Conservation (phyloP, 2,329 filamentous ascomycete species). For the Aspergillus sp. region DNA sequence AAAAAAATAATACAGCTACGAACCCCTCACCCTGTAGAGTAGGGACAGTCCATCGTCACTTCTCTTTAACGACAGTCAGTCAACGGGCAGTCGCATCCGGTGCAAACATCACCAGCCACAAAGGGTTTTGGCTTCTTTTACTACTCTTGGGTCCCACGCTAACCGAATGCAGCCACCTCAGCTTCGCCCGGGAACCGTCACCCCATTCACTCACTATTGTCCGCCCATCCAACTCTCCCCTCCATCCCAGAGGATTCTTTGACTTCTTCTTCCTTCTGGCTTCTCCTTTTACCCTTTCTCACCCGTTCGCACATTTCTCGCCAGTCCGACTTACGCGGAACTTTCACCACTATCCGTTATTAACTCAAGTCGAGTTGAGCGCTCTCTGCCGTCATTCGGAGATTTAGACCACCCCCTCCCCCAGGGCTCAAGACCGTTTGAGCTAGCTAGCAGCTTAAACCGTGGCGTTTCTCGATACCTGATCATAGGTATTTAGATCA, state of each 20-base stretch:
- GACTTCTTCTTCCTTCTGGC: slow-evolving; percentile 19
- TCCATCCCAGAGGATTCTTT: slow-evolving; percentile 12
- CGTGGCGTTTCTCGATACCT: slow-evolving; percentile 39
- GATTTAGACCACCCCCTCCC: slow-evolving; percentile 14
- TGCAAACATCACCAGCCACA: slow-evolving; percentile 10
- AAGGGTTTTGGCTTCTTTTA: slow-evolving; percentile 16
- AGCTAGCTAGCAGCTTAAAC: slow-evolving; percentile 27
- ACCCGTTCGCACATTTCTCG: slow-evolving; percentile 17
- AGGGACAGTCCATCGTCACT: too few species aligned
- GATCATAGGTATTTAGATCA: slow-evolving; percentile 34
- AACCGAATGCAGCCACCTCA: slow-evolving; percentile 38
- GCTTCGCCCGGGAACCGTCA: slow-evolving; percentile 33
- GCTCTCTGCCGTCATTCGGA: slow-evolving; percentile 24
- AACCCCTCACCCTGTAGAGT: too few species aligned
- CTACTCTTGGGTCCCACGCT: slow-evolving; percentile 26
- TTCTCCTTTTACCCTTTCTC: slow-evolving; percentile 14
- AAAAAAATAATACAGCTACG: too few species aligned
- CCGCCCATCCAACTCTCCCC: slow-evolving; percentile 25
- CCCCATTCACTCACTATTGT: slow-evolving; percentile 26
- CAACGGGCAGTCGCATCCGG: not conserved
- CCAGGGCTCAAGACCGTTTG: slow-evolving; percentile 24
- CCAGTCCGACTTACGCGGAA: slow-evolving; percentile 1
- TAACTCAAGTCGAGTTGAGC: slow-evolving; percentile 17
- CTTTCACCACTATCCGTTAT: too few species aligned
- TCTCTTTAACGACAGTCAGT: too few species aligned